These are phyloP conservation scores for Alternaria gaisen DNA, from an alignment of 2,329 filamentous ascomycete species.

Conservation along the genomic window DNA sequence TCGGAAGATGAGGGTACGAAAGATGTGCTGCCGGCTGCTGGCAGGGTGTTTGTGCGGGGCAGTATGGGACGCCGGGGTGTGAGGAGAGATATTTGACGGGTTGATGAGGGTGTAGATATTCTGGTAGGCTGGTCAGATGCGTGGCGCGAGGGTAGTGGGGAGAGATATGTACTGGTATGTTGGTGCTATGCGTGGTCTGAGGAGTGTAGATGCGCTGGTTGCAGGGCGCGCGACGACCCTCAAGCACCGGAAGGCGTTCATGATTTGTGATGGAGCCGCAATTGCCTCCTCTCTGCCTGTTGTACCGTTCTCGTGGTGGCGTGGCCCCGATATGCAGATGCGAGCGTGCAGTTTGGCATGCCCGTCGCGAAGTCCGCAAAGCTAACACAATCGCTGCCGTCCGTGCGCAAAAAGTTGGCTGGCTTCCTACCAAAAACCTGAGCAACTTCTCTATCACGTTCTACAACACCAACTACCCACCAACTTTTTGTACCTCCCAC, in stretches of 20 bases:
- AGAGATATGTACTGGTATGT: conserved; percentile 31
- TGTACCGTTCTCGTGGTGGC: neutral
- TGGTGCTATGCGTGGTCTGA: conserved; percentile 28
- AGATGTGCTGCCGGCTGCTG: conserved; percentile 26
- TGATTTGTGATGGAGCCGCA: conserved; percentile 17
- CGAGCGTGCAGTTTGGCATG: neutral
- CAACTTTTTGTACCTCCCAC: neutral
- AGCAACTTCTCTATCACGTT: neutral
- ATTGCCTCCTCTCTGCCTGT: conserved; percentile 4
- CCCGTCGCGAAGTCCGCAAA: conserved; percentile 26
- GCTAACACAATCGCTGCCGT: conserved; percentile 26
- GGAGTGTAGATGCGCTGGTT: conserved; percentile 24
- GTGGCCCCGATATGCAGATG: neutral
- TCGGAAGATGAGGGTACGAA: conserved; percentile 22
- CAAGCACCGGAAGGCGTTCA: conserved; percentile 48
- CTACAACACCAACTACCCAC: neutral
- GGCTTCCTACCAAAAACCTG: neutral
- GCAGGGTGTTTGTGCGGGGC: conserved; percentile 25
- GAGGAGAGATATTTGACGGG: conserved; percentile 42
- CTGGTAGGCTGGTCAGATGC: conserved; percentile 10
- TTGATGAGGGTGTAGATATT: conserved; percentile 15
- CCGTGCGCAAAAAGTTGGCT: conserved; percentile 46
- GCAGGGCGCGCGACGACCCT: conserved; percentile 35
- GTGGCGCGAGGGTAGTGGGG: neutral
- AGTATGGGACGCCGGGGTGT: conserved; percentile 38